These are phyloP conservation scores for Kuraishia cidri DNA, from an alignment of 805 yeast species.

Conservation along the genomic window DNA sequence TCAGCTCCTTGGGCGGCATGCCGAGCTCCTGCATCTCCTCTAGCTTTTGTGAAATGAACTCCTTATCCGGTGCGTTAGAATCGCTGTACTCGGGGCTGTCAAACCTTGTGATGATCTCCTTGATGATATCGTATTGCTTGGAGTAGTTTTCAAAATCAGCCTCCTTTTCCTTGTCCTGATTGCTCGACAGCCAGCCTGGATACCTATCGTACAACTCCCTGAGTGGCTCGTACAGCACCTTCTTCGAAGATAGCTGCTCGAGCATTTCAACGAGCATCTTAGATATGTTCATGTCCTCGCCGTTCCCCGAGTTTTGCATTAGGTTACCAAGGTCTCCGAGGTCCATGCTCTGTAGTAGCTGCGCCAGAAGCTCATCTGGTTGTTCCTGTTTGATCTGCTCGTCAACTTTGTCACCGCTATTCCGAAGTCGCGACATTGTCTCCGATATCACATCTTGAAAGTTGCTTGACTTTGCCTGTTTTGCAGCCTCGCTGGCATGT, in stretches of 20 bases:
- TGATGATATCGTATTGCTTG: slow-evolving; percentile 54
- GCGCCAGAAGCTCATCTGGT: slow-evolving; percentile 43
- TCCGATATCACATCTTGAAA: slow-evolving; percentile 73
- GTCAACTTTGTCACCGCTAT: slow-evolving; percentile 66
- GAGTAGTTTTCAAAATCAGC: slow-evolving; percentile 46
- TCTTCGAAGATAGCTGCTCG: slow-evolving; percentile 76
- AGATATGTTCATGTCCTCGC: slow-evolving; percentile 34
- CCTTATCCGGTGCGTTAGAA: slow-evolving; percentile 30
- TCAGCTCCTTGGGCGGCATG: slow-evolving; percentile 71
- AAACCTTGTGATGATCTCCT: slow-evolving; percentile 53
- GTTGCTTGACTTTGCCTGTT: slow-evolving; percentile 18
- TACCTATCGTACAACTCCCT: slow-evolving; percentile 70
- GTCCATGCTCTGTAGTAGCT: slow-evolving; percentile 57
- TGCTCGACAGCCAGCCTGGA: slow-evolving; percentile 57
- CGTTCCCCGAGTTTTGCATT: slow-evolving; percentile 17
- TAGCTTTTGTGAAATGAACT: slow-evolving; percentile 45
- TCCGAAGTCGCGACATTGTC: slow-evolving; percentile 73
- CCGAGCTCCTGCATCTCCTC: slow-evolving; percentile 70
- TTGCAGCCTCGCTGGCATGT: slow-evolving; percentile 6
- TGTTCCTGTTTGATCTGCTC: slow-evolving; percentile 32
- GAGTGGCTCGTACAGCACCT: slow-evolving; percentile 80
- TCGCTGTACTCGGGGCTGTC: slow-evolving; percentile 60
- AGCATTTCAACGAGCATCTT: slow-evolving; percentile 64
- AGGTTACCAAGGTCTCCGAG: slow-evolving; percentile 29
- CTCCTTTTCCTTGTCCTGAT: slow-evolving; percentile 29